These are phyloP conservation scores for Rhododendron vialii DNA, from an alignment of 148 eudicot species.

Conservation along the genomic window DNA sequence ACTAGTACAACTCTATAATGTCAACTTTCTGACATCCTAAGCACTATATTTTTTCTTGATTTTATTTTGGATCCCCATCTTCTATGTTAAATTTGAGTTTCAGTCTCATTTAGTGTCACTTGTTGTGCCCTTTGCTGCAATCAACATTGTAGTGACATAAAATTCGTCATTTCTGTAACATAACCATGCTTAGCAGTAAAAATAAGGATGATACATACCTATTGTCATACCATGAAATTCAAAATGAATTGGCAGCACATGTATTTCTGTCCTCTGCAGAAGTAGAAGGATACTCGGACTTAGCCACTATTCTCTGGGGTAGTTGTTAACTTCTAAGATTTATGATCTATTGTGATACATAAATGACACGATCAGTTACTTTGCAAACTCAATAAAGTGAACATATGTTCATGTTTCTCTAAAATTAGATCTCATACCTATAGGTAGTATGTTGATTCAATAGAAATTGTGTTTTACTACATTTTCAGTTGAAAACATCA, in stretches of 20 bases:
- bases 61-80: background rate
- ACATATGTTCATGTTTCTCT: background rate
- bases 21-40: background rate
- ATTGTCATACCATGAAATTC: background rate
- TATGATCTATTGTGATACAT: background rate
- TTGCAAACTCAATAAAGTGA: background rate
- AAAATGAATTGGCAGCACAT: no score
- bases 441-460: background rate
- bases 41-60: no score
- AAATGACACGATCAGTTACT: background rate
- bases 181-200: no score
- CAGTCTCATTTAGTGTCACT: background rate
- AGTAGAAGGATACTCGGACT: background rate
- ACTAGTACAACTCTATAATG: background rate
- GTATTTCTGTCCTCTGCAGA: no score
- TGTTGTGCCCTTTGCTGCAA: background rate
- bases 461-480: background rate
- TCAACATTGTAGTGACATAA: no score
- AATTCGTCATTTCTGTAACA: background rate
- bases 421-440: background rate
- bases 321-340: background rate
- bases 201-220: no score
- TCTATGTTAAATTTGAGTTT: background rate
- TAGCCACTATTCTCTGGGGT: background rate
- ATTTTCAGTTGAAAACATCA: background rate